A percentile compares a stretch with the other conserved stretches of the same genome.
These are phyloP conservation scores for Polyporus arcularius DNA, from an alignment of 768 basidiomycete genomes.

Conservation along the genomic window DNA sequence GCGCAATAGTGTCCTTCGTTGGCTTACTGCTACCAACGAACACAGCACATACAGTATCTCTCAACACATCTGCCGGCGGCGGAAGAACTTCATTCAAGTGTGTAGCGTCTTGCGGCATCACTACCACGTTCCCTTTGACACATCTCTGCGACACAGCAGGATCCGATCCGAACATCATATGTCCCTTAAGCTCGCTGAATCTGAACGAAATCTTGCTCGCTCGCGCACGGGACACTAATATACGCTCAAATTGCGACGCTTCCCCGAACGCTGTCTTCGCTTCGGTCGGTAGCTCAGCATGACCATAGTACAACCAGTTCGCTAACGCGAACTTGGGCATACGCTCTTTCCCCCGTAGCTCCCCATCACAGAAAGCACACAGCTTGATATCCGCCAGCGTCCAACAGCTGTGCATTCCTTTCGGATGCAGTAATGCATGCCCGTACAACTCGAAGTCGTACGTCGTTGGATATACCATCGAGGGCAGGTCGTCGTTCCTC, in stretches of 20 bases:
- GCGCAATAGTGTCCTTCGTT: background rate
- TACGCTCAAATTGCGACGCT: background rate
- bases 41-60: background rate
- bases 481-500: too few relatives aligned
- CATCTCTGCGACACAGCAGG: background rate
- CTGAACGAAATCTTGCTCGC: background rate
- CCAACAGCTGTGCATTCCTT: background rate
- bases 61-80: background rate
- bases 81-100: background rate
- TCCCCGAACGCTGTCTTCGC: background rate
- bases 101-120: background rate
- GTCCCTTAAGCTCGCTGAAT: background rate
- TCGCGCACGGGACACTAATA: background rate
- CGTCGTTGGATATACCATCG: too few relatives aligned
- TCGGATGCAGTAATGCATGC: background rate
- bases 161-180: too few relatives aligned
- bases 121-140: background rate
- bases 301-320: constrained; percentile 2
- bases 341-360: background rate
- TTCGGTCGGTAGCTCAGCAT: background rate
- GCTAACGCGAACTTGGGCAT: background rate
- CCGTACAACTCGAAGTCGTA: background rate
- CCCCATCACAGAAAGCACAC: background rate
- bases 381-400: background rate
- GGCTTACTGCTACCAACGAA: background rate